Conservation (phyloP, 2,329 filamentous ascomycete genomes). For the Cyclaneusma minus region DNA sequence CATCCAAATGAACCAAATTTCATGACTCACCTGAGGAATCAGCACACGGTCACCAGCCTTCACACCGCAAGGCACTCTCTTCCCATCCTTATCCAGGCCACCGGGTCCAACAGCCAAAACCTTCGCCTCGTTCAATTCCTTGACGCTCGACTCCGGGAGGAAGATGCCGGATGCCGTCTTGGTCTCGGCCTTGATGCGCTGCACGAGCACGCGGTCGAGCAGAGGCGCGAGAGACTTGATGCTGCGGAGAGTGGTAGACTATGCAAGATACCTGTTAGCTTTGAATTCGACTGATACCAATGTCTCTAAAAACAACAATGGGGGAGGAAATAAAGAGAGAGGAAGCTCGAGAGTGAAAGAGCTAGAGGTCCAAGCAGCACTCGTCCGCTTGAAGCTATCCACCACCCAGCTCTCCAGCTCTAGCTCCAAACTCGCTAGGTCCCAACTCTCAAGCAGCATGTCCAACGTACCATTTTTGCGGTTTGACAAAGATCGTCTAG, state of each 20-base stretch:
- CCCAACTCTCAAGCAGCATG: too few relatives aligned
- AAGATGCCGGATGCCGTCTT: constrained; percentile 97
- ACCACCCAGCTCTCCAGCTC: too few relatives aligned
- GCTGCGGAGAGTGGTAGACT: constrained; percentile 71
- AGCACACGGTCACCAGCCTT: constrained; percentile 76
- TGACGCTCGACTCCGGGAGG: constrained; percentile 89
- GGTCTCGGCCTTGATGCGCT: constrained; percentile 92
- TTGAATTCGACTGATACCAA: too few relatives aligned
- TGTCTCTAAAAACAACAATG: too few relatives aligned
- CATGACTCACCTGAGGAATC: constrained; percentile 86
- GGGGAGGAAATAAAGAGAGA: not conserved
- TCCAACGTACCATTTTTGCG: constrained; percentile 3
- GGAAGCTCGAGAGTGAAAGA: not conserved
- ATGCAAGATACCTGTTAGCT: constrained; percentile 1
- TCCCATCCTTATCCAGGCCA: constrained; percentile 72
- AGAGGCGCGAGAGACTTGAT: constrained; percentile 92
- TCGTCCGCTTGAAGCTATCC: too few relatives aligned
- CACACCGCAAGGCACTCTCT: constrained; percentile 75
- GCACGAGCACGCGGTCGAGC: constrained; percentile 93
- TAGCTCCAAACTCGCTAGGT: too few relatives aligned
- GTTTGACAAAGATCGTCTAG: not conserved
- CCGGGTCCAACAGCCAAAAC: constrained; percentile 92
- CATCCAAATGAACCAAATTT: constrained; percentile 9
- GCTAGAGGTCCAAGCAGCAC: too few relatives aligned
- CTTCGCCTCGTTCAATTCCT: constrained; percentile 96